These are phyloP conservation scores for Kazachstania bromeliacearum DNA, from an alignment of 805 yeast genomes.

Conservation along the genomic window DNA sequence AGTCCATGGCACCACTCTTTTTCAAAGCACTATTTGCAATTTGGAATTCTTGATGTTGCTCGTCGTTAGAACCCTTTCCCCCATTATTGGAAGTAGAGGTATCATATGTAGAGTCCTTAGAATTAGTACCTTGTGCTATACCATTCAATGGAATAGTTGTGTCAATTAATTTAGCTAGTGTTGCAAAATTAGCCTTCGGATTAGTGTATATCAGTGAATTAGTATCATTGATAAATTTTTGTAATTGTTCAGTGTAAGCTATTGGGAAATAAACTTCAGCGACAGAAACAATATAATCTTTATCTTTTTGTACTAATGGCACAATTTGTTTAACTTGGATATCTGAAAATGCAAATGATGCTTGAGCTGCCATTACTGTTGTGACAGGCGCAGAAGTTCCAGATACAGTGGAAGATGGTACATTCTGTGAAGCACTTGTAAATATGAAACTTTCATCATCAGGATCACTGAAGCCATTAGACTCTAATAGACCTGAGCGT, in stretches of 20 bases:
- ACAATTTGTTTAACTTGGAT: conserved; percentile 7
- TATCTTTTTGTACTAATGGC: conserved; percentile 19
- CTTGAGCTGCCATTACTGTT: not conserved
- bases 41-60: conserved; percentile 1
- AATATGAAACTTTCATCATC: not conserved
- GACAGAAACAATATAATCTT: conserved; percentile 68
- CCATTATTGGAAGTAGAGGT: not conserved
- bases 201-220: conserved; percentile 53
- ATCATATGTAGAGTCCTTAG: not conserved
- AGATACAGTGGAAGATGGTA: not conserved
- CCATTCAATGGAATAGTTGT: conserved; percentile 24
- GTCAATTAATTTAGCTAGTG: conserved; percentile 66
- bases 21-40: too few species aligned
- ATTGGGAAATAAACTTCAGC: conserved; percentile 81
- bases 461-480: too few species aligned
- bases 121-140: conserved; percentile 4
- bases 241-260: conserved; percentile 39
- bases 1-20: conserved; percentile 4
- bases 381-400: not conserved
- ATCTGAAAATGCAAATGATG: not conserved
- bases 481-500: too few species aligned
- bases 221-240: conserved; percentile 39
- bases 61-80: not conserved
- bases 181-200: conserved; percentile 42
- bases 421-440: not conserved